Evolutionary conservation across 202 grass and related monocot genomes (phyloP), one percentile per base, ranked within the genome.

Genomic region (Setaria italica): DNA sequence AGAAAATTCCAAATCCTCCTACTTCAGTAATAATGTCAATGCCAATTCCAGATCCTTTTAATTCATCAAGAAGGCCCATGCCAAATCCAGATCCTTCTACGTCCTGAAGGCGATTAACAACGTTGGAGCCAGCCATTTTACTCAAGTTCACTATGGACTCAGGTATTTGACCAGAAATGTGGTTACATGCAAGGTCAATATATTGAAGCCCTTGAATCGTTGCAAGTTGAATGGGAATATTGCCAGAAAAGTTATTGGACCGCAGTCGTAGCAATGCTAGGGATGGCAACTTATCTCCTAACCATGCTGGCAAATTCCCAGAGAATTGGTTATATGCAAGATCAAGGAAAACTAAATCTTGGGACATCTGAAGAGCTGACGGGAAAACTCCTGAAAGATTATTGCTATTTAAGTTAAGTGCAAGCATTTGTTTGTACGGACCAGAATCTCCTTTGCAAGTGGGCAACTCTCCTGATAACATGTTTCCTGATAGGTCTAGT

Each of bases 261-360:
- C 72, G 46, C 30, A 77, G 0, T 11, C 82, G 34, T 34, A 85
- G 49, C 2, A 57, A 4, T 5, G 49, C 48, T 13, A 84, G 62
- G 0, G 19, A 45, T 16, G 59, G 56, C 39, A 84, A 43, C 51
- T 48, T 67, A n/a, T 50, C 54, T 29, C 43, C 81, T 46, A 67
- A 9, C 74, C 64, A 88, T 35, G 29, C 32, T 25, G 80, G 73
- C 43, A 88, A 54, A 30, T 16, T 60, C 21, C 81, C 81, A 88
- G 55, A 69, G 62, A 88, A 88, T 50, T 0, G 20, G 34, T 88
- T 88, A 29, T 79, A 49, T 20, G 80, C 74, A 71, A 88, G 81
- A 71, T 88, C 55, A 57, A 88, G 16, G 73, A 83, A 63, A 2
- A 11, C 2, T n/a, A 88, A 62, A 0, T 76, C 17, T 2, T 11